These are phyloP conservation scores for Gamarada debralockiae DNA, from an alignment of 495 filamentous ascomycete genomes.

Conservation along the genomic window DNA sequence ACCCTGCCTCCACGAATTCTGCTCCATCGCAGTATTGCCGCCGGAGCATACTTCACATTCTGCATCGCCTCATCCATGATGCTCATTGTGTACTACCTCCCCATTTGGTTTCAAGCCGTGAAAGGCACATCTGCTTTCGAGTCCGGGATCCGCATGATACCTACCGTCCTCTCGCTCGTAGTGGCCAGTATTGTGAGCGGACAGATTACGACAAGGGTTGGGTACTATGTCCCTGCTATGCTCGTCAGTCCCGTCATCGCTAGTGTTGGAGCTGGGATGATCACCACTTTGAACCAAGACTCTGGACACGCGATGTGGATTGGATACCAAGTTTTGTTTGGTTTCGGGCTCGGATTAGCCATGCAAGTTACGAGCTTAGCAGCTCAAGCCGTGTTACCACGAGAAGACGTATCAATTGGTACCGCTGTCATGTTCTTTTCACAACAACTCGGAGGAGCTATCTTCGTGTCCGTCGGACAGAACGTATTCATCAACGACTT, in stretches of 20 bases:
- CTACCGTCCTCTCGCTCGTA: constrained; percentile 54
- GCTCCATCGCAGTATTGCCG: constrained; percentile 28
- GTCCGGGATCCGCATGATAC: constrained; percentile 66
- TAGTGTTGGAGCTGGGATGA: constrained; percentile 60
- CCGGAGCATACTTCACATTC: constrained; percentile 24
- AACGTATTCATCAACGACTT: background rate
- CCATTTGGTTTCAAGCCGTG: constrained; percentile 20
- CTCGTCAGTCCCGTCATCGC: constrained; percentile 52
- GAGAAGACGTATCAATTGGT: constrained; percentile 49
- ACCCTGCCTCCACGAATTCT: constrained; percentile 33
- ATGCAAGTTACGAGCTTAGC: constrained; percentile 52
- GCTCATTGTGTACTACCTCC: constrained; percentile 17
- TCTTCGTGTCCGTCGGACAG: background rate
- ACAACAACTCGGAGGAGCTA: constrained; percentile 38
- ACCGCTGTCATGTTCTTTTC: constrained; percentile 52
- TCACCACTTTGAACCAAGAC: constrained; percentile 47
- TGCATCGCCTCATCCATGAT: constrained; percentile 14
- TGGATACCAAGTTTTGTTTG: constrained; percentile 58
- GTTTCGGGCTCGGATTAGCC: constrained; percentile 55
- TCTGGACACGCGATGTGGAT: constrained; percentile 48
- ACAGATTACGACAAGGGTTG: constrained; percentile 28
- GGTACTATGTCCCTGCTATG: constrained; percentile 70
- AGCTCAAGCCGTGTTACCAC: constrained; percentile 45
- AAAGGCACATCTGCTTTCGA: constrained; percentile 52
- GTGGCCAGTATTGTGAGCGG: constrained; percentile 49